Conservation (phyloP, 345 rosid genomes). For the Laguncularia racemosa region DNA sequence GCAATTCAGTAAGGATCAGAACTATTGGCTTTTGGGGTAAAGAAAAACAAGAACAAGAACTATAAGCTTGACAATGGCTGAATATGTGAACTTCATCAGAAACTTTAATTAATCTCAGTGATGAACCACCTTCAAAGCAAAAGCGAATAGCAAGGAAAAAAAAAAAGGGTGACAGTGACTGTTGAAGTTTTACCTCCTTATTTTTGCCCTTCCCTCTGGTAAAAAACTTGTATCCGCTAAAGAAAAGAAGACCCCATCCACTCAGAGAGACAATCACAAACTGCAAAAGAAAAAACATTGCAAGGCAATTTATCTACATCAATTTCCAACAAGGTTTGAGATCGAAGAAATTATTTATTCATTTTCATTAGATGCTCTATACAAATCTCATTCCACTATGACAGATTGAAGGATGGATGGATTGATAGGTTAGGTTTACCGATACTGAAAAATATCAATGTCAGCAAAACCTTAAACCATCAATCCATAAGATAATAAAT, state of each 20-base stretch:
- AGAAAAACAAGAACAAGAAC: no score
- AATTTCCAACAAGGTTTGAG: neutral
- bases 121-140: no score
- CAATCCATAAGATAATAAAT: neutral
- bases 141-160: no score
- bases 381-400: no score
- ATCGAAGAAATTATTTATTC: neutral
- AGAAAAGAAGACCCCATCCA: constrained; percentile 58
- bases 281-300: constrained; percentile 22
- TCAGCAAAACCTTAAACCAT: neutral
- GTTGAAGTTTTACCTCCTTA: constrained; percentile 17
- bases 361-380: neutral
- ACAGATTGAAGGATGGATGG: no score
- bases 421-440: neutral
- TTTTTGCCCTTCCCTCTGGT: constrained; percentile 33
- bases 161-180: no score
- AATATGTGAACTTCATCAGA: no score
- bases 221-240: constrained; percentile 44
- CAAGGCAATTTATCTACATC: neutral
- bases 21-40: no score
- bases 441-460: neutral
- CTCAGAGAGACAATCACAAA: constrained; percentile 60
- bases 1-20: no score
- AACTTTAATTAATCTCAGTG: no score
- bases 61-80: no score